Percentiles rank a stretch among this genome's conserved stretches.
phyloP scores from a whole-genome alignment of 306 rosid genomes.

The Sesbania bispinosa region DNA sequence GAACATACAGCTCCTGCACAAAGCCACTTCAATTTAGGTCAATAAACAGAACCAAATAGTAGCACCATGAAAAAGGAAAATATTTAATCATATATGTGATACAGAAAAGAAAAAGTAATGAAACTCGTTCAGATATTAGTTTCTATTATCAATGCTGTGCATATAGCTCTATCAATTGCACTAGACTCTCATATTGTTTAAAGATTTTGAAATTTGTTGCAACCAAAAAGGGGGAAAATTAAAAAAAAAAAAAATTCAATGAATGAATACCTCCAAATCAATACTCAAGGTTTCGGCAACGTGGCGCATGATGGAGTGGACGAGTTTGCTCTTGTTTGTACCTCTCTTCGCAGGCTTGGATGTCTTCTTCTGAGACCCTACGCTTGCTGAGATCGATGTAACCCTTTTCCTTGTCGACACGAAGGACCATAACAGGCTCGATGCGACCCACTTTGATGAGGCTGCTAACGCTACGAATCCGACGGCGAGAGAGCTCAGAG shows the following conservation, averaged over 20 bases:
- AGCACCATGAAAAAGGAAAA: background rate
- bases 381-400: constrained; percentile 96
- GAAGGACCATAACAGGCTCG: constrained; percentile 95
- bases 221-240: too few species aligned
- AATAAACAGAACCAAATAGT: background rate
- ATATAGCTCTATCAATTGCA: too few species aligned
- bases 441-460: constrained; percentile 87
- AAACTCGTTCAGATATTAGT: too few species aligned
- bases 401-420: constrained; percentile 94
- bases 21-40: constrained; percentile 13
- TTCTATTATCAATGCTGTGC: too few species aligned
- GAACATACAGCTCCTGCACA: constrained; percentile 75
- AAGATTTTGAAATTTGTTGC: too few species aligned
- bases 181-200: too few species aligned
- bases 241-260: too few species aligned
- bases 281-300: constrained; percentile 75
- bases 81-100: background rate
- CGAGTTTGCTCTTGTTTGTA: constrained; percentile 98
- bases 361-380: constrained; percentile 93
- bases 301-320: constrained; percentile 95
- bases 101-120: too few species aligned
- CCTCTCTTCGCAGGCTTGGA: constrained; percentile 81
- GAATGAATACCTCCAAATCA: constrained; percentile 73
- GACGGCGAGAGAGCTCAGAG: constrained; percentile 97
- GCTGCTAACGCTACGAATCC: constrained; percentile 90